phyloP scores from a whole-genome alignment of 768 basidiomycete species.

The Rhizopogon vesiculosus region DNA sequence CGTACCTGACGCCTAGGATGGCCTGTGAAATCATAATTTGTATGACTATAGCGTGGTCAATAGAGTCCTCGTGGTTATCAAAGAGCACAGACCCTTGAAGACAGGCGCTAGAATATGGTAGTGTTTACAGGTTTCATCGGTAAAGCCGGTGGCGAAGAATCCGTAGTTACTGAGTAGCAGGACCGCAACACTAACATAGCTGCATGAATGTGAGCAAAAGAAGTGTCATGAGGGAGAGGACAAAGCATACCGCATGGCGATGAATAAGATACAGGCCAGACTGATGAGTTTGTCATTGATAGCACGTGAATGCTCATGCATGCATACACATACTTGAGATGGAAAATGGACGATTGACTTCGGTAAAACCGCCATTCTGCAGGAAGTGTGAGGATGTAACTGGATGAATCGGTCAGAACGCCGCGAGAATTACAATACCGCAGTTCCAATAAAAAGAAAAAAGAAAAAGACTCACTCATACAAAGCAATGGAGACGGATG shows the following conservation, averaged over 20 bases:
- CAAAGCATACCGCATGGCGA: slow-evolving; percentile 26
- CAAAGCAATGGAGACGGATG: slow-evolving; percentile 31
- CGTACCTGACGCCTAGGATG: slow-evolving; percentile 57
- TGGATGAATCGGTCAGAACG: slow-evolving; percentile 4
- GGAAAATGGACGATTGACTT: slow-evolving; percentile 20
- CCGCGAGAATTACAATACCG: not conserved
- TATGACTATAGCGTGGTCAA: slow-evolving; percentile 34
- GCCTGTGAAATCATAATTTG: slow-evolving; percentile 63
- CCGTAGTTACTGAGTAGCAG: slow-evolving; percentile 53
- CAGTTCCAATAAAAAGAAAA: not conserved
- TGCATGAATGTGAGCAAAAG: not conserved
- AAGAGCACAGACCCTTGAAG: slow-evolving; percentile 49
- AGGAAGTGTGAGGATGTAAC: slow-evolving; percentile 29
- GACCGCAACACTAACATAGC: slow-evolving; percentile 38
- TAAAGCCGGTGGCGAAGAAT: slow-evolving; percentile 52
- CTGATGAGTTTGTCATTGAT: slow-evolving; percentile 5
- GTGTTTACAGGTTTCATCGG: slow-evolving; percentile 35
- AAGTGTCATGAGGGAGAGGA: no score
- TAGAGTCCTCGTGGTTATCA: not conserved
- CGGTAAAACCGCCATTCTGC: slow-evolving; percentile 29
- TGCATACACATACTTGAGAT: slow-evolving; percentile 19
- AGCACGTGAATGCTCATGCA: not conserved
- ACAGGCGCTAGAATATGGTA: slow-evolving; percentile 51
- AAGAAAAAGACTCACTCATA: slow-evolving; percentile 29
- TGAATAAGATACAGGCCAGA: slow-evolving; percentile 25